These are phyloP conservation scores for Anaeramoeba ignava DNA, from an alignment of 78 protist species.

Conservation along the genomic window DNA sequence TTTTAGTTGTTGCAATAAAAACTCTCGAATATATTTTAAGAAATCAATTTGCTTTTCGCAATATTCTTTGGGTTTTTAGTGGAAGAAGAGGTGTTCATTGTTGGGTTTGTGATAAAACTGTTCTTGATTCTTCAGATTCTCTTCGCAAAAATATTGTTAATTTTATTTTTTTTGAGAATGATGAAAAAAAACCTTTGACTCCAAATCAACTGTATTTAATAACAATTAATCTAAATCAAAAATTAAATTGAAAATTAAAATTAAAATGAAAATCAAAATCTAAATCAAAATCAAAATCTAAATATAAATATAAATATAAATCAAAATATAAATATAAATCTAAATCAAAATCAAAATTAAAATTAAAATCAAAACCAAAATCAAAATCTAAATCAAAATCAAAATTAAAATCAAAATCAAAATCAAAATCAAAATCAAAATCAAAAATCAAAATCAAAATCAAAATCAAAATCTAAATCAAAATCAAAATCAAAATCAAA, in stretches of 20 bases:
- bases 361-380: no score
- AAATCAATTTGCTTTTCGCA: neutral
- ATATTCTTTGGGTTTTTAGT: neutral
- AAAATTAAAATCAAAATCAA: no score
- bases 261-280: neutral
- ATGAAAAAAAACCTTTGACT: neutral
- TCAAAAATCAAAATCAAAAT: no score
- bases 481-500: no score
- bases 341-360: no score
- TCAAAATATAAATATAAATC: no score
- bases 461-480: no score
- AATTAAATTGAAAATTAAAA: neutral
- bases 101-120: constrained; percentile 5
- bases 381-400: no score
- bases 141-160: neutral
- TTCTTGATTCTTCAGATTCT: neutral
- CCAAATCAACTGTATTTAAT: neutral
- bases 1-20: neutral
- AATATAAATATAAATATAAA: no score
- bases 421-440: no score
- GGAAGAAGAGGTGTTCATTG: constrained; percentile 5
- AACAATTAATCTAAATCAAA: neutral
- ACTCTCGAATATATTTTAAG: neutral
- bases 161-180: neutral
- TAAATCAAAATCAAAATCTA: neutral